A percentile compares a stretch with the other conserved stretches of the same genome.
Conservation (phyloP, 2,329 filamentous ascomycete genomes). For the Massarina eburnea region DNA sequence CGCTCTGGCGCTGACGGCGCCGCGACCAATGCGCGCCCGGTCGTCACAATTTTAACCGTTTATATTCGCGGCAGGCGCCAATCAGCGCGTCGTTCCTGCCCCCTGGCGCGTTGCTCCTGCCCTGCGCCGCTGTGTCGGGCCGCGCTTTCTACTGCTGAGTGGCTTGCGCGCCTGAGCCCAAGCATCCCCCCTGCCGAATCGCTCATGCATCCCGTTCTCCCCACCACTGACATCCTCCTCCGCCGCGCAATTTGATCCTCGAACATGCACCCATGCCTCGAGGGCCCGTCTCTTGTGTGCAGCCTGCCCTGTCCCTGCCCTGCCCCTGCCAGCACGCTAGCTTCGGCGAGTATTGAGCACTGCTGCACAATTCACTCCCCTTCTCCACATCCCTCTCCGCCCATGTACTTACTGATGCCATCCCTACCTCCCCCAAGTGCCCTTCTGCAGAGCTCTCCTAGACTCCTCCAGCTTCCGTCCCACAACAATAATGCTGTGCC, state of each 20-base stretch:
- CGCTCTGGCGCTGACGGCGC: conserved; percentile 18
- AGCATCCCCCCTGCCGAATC: conserved; percentile 9
- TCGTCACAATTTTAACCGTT: conserved; percentile 39
- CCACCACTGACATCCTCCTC: conserved; percentile 4
- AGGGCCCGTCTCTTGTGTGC: conserved; percentile 20
- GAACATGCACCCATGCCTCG: conserved; percentile 20
- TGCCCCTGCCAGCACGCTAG: conserved; percentile 27
- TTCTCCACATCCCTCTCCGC: conserved; percentile 39
- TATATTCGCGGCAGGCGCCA: conserved; percentile 30
- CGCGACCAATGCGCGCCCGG: conserved; percentile 16
- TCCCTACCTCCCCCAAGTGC: conserved; percentile 35
- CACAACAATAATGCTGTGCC: conserved; percentile 28
- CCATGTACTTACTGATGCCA: conserved; percentile 35
- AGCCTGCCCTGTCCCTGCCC: conserved; percentile 30
- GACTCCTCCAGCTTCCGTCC: conserved; percentile 18
- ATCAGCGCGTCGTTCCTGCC: conserved; percentile 18
- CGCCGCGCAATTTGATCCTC: conserved; percentile 21
- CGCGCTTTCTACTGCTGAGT: conserved; percentile 26
- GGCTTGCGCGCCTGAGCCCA: conserved; percentile 26
- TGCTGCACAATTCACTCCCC: conserved; percentile 35
- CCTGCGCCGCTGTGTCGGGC: conserved; percentile 33
- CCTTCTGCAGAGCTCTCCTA: conserved; percentile 13
- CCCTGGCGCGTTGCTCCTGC: conserved; percentile 37
- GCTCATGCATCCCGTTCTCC: conserved; percentile 5
- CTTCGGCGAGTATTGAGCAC: conserved; percentile 30